A percentile compares a stretch with the other conserved stretches of the same genome.
phyloP scores from a whole-genome alignment of 2,329 filamentous ascomycete genomes.

The Xylaria sp. region DNA sequence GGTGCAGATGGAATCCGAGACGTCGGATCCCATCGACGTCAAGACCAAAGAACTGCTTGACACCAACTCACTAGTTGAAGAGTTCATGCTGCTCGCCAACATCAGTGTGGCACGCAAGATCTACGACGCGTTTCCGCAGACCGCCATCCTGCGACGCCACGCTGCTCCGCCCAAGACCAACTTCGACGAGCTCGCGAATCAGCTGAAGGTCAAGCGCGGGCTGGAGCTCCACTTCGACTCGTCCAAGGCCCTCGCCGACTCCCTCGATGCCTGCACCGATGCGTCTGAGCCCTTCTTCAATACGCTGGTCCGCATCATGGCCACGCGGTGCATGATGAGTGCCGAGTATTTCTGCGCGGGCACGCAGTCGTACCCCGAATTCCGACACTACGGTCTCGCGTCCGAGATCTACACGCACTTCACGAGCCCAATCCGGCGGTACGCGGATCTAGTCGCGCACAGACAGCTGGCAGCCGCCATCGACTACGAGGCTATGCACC shows the following conservation, averaged over 20 bases:
- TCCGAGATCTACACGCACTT: conserved; percentile 99
- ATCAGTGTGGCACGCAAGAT: conserved; percentile 92
- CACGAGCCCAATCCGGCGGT: conserved; percentile 95
- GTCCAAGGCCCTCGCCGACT: conserved; percentile 92
- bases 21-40: conserved; percentile 94
- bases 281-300: conserved; percentile 93
- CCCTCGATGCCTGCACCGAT: conserved; percentile 86
- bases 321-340: conserved; percentile 98
- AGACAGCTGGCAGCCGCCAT: conserved; percentile 95
- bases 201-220: conserved; percentile 86
- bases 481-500: conserved; percentile 87
- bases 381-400: conserved; percentile 95
- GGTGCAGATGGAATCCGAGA: conserved; percentile 94
- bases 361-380: conserved; percentile 91
- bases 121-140: conserved; percentile 92
- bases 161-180: conserved; percentile 93
- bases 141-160: conserved; percentile 91
- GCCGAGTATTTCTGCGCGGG: conserved; percentile 98
- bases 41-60: conserved; percentile 94
- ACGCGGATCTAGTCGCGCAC: conserved; percentile 95
- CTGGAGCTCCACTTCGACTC: conserved; percentile 85
- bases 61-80: conserved; percentile 97
- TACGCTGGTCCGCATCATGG: conserved; percentile 95
- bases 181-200: conserved; percentile 92
- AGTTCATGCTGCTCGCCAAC: conserved; percentile 99